Evolutionary conservation across 108 stramenopile genomes (phyloP), one percentile per base, ranked within the genome.

Genomic region (Aurantiochytrium sp.): DNA sequence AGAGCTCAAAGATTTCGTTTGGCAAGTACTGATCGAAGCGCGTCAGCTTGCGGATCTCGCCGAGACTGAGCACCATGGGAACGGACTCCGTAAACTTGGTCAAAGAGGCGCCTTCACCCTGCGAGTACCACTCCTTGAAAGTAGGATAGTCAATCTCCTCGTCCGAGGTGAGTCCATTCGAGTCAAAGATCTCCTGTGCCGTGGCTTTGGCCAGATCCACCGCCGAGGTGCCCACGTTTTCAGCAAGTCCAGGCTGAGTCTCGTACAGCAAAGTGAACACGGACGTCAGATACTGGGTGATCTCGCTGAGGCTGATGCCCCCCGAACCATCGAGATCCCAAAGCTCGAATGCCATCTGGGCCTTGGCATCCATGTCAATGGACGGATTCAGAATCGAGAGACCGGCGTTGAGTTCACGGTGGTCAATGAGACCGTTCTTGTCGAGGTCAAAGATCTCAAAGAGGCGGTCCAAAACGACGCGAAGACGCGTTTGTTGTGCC

Each of bases 251-350:
- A 5, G 89, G 88, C 64, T 88, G 71, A 4, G 71, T 47, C 44
- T 64, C 58, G 72, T 51, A 92, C 49, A 92, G 43, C 49, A 90
- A 59, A 29, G 83, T 89, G 90, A 90, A 93, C 55, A 91, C 91
- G 44, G 92, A 87, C 2, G 59, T 71, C 12, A 92, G 90, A 69
- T 92, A 93, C 5, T 58, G 83, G 49, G 28, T 44, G 45, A 92
- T 89, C 89, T 93, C 93, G n/a, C 42, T 25, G 18, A 64, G 25
- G 47, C 87, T 44, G 45, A 93, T 92, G 53, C 19, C 29, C 5
- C 92, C 92, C 51, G 90, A 91, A 12, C 90, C 76, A 45, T 91
- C 58, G n/a, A 47, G 43, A 51, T 92, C 92, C 28, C 92, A 91
- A 16, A 92, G 87, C 16, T 35, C 21, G 55, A 93, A 93, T 12